These are phyloP conservation scores for Suhomyces tanzawaensis DNA, from an alignment of 805 yeast species.

Conservation along the genomic window DNA sequence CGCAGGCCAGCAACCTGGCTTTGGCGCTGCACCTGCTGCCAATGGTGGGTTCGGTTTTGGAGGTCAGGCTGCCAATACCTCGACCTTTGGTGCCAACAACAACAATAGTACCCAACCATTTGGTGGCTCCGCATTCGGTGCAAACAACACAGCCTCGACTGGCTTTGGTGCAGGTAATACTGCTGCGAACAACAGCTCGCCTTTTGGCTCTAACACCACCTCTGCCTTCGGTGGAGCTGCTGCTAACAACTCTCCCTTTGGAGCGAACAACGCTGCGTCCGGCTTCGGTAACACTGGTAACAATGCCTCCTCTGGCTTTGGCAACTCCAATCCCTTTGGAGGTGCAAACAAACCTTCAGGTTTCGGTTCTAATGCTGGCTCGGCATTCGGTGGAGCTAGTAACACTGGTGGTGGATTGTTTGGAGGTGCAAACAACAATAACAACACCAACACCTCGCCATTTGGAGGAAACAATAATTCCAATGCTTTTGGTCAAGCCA, in stretches of 20 bases:
- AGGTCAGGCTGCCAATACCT: conserved; percentile 1
- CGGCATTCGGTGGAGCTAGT: conserved; percentile 14
- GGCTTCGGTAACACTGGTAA: conserved; percentile 20
- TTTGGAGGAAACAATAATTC: conserved; percentile 18
- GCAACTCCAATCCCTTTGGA: conserved; percentile 21
- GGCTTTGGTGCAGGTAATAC: conserved; percentile 17
- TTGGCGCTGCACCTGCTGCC: conserved; percentile 25
- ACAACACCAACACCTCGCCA: conserved; percentile 13
- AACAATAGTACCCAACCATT: conserved; percentile 14
- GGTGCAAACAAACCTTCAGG: conserved; percentile 20
- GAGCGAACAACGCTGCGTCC: conserved; percentile 28
- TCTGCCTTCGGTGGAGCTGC: conserved; percentile 27
- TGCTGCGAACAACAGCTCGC: conserved; percentile 18
- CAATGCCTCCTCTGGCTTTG: conserved; percentile 14
- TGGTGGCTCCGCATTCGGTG: conserved; percentile 38
- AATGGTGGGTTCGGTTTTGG: conserved; percentile 29
- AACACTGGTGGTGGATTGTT: conserved; percentile 41
- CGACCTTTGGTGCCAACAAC: conserved; percentile 11
- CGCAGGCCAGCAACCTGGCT: conserved; percentile 24
- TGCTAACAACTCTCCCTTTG: conserved; percentile 39
- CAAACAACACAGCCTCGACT: conserved; percentile 9
- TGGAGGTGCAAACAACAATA: conserved; percentile 19
- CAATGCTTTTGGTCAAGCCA: conserved; percentile 10
- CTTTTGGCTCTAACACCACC: conserved; percentile 26
- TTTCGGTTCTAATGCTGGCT: conserved; percentile 1